Evolutionary conservation across 805 yeast species (phyloP), one percentile per base, ranked within the genome.

Genomic region (Torulaspora delbrueckii): DNA sequence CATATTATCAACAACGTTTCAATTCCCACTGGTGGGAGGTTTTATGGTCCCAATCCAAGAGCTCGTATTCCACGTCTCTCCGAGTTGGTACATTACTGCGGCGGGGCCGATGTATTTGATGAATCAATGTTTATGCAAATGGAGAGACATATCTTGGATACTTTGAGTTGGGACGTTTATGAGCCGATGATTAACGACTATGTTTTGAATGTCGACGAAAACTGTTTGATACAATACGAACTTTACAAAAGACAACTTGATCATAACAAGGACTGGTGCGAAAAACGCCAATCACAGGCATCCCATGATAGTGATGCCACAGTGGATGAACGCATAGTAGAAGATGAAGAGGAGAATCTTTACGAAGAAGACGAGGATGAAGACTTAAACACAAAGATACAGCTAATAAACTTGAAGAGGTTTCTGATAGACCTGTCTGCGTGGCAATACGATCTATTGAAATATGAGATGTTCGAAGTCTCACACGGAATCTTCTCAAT

Each of bases 1-100:
- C 87, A 81, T 64, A 78, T 80, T 54, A 75, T 78, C 43, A 78
- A 78, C 59, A 69, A 73, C 47, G 62, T 70, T 2, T 65, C 68
- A 6, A 64, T 73, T 22, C 76, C 77, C 42, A 65, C 74, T 12
- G 86, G 86, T 33, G 85, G 84, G 8, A 70, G 83, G 54, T 79
- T 73, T 60, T 63, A 69, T 43, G 86, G 86, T 8, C 86, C 87
- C 31, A 87, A 87, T 48, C 81, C 82, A 60, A 76, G 93, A 60
- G 79, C 80, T 48, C 73, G 87, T 55, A 78, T 85, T 40, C 95
- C 95, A 37, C 76, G 86, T 53, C 73, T 86, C 42, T 70, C 76
- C 26, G 95, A 86, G 59, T 73, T 87, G 45, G 79, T 84, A 46
- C 79, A 75, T 56, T 71, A 86, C 53, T 86, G 95, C 68, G 86